These are phyloP conservation scores for Eucommia ulmoides DNA, from an alignment of 257 asterid genomes.

Conservation along the genomic window DNA sequence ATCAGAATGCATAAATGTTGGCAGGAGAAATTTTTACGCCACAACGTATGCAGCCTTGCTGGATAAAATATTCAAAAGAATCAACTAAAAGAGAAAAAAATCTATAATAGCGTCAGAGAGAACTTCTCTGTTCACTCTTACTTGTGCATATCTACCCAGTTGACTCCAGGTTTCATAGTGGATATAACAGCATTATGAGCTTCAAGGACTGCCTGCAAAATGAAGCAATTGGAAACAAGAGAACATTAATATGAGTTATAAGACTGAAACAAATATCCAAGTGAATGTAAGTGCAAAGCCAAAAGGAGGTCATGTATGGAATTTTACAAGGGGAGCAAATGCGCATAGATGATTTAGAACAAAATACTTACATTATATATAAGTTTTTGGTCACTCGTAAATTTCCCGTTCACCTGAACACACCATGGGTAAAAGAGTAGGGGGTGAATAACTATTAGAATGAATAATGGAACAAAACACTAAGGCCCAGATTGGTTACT, in stretches of 20 bases:
- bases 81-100: too few species aligned
- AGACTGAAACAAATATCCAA: neutral
- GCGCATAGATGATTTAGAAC: too few species aligned
- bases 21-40: too few species aligned
- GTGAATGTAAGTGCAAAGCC: neutral
- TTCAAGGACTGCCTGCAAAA: slow-evolving; percentile 82
- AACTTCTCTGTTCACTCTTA: too few species aligned
- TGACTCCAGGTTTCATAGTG: slow-evolving; percentile 75
- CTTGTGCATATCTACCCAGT: slow-evolving; percentile 97
- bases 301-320: neutral
- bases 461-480: too few species aligned
- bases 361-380: slow-evolving; percentile 58
- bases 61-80: too few species aligned
- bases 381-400: slow-evolving; percentile 65
- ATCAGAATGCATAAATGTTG: too few species aligned
- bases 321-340: too few species aligned
- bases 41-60: too few species aligned
- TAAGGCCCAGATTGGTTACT: too few species aligned
- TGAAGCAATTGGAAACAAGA: slow-evolving; percentile 9
- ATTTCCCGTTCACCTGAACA: slow-evolving; percentile 88
- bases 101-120: too few species aligned
- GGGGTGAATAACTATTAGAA: too few species aligned
- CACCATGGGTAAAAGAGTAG: slow-evolving; percentile 19
- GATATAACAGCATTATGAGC: slow-evolving; percentile 96
- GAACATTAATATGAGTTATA: slow-evolving; percentile 1